phyloP scores from a whole-genome alignment of 2,329 filamentous ascomycete genomes.

The Colletotrichum ledebouriae region DNA sequence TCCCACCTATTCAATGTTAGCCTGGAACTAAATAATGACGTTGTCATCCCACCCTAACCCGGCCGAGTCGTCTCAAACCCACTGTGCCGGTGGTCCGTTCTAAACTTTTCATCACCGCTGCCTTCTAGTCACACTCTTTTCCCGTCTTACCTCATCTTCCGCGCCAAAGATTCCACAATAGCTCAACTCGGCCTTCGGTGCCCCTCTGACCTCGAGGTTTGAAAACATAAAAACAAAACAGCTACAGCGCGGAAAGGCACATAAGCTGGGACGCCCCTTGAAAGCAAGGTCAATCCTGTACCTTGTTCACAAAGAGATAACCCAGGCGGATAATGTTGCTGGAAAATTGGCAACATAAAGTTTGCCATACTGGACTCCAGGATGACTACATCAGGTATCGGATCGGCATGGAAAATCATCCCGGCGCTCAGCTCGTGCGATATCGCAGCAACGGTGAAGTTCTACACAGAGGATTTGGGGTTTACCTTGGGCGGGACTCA shows the following conservation, averaged over 20 bases:
- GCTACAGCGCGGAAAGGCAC: not conserved
- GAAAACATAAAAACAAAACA: not conserved
- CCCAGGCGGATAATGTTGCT: not conserved
- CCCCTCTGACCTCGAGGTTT: constrained; percentile 10
- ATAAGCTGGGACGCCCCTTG: not conserved
- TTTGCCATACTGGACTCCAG: too few relatives aligned
- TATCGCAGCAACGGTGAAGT: constrained; percentile 17
- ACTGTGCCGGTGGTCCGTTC: not conserved
- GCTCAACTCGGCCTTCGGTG: not conserved
- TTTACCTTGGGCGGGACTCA: constrained; percentile 13
- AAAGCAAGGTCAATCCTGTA: constrained; percentile 2
- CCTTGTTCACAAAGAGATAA: not conserved
- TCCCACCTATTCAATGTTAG: not conserved
- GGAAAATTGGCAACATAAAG: too few relatives aligned
- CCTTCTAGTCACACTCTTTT: not conserved
- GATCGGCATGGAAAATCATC: constrained; percentile 37
- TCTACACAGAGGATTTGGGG: constrained; percentile 21
- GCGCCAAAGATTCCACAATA: not conserved
- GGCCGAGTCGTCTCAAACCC: constrained; percentile 21
- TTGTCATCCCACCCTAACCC: not conserved
- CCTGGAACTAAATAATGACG: constrained; percentile 1
- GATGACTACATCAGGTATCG: constrained; percentile 9
- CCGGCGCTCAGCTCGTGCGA: constrained; percentile 21
- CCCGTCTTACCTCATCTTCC: not conserved
- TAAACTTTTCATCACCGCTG: not conserved